phyloP scores from a whole-genome alignment of 805 yeast genomes.

The Starmera dryadoides region DNA sequence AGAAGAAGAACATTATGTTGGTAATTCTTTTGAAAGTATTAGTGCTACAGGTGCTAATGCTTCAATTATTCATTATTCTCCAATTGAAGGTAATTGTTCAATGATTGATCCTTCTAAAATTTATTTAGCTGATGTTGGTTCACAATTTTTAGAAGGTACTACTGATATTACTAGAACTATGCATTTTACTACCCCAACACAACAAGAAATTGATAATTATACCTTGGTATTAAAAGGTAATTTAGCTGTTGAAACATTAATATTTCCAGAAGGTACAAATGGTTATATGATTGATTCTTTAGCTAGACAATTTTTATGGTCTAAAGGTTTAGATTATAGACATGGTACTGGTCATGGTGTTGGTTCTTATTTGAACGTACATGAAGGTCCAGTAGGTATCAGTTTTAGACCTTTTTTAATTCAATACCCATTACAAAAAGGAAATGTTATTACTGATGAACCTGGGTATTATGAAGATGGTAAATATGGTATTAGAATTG shows the following conservation, averaged over 20 bases:
- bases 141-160: slow-evolving; percentile 89
- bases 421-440: slow-evolving; percentile 48
- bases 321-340: slow-evolving; percentile 74
- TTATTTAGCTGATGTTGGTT: slow-evolving; percentile 83
- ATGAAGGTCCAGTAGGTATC: slow-evolving; percentile 89
- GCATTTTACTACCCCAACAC: slow-evolving; percentile 53
- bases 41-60: slow-evolving; percentile 73
- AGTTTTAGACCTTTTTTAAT: slow-evolving; percentile 43
- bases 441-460: slow-evolving; percentile 82
- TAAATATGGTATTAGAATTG: slow-evolving; percentile 85
- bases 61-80: slow-evolving; percentile 70
- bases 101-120: slow-evolving; percentile 60
- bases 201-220: slow-evolving; percentile 58
- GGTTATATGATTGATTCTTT: slow-evolving; percentile 74
- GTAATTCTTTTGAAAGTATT: slow-evolving; percentile 70
- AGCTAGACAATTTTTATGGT: slow-evolving; percentile 80
- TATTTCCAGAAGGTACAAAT: slow-evolving; percentile 69
- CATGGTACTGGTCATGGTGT: slow-evolving; percentile 99
- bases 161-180: slow-evolving; percentile 91
- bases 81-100: slow-evolving; percentile 49
- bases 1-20: slow-evolving; percentile 48
- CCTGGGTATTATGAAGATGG: slow-evolving; percentile 93
- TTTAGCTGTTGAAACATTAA: slow-evolving; percentile 71
- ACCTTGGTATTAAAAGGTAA: slow-evolving; percentile 91
- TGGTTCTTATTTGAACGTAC: slow-evolving; percentile 87